Evolutionary conservation across 2,329 filamentous ascomycete species (phyloP).

Genomic region (Aspergillus sclerotialis): DNA sequence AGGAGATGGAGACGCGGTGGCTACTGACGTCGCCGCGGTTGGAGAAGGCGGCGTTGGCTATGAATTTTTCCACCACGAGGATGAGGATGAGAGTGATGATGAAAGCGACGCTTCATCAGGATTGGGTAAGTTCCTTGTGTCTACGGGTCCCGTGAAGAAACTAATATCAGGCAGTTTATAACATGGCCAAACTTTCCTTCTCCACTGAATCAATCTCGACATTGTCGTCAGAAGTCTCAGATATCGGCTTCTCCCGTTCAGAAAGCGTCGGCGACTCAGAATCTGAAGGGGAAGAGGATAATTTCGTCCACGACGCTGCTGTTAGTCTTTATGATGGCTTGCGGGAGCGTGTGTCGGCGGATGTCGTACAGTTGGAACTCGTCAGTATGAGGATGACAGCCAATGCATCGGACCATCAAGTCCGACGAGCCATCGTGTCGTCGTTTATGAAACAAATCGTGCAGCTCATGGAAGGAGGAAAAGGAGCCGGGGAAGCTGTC

Average conservation of each 20-base stretch:
- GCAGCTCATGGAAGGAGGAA: conserved; percentile 56
- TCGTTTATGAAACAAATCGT: conserved; percentile 77
- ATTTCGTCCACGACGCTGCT: conserved; percentile 84
- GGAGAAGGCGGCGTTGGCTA: conserved; percentile 55
- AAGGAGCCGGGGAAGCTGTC: conserved; percentile 59
- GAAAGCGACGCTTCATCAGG: conserved; percentile 51
- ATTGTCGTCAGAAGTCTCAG: conserved; percentile 49
- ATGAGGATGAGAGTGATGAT: conserved; percentile 59
- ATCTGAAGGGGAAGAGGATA: conserved; percentile 55
- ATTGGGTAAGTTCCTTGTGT: conserved; percentile 21
- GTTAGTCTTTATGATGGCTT: conserved; percentile 81
- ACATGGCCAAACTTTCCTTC: conserved; percentile 39
- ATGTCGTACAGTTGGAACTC: conserved; percentile 90
- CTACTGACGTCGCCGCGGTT: conserved; percentile 48
- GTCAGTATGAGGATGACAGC: conserved; percentile 86
- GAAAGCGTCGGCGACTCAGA: conserved; percentile 68
- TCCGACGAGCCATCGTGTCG: conserved; percentile 76
- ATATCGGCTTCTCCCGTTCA: conserved; percentile 50
- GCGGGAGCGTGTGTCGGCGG: conserved; percentile 60
- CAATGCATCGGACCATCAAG: conserved; percentile 82
- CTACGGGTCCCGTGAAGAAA: background rate
- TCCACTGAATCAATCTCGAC: conserved; percentile 56
- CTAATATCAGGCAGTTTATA: conserved; percentile 39
- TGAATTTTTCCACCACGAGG: conserved; percentile 59
- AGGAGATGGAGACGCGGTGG: conserved; percentile 34